Evolutionary conservation across 2,329 filamentous ascomycete genomes (phyloP).

Genomic region (Calonectria naviculata): DNA sequence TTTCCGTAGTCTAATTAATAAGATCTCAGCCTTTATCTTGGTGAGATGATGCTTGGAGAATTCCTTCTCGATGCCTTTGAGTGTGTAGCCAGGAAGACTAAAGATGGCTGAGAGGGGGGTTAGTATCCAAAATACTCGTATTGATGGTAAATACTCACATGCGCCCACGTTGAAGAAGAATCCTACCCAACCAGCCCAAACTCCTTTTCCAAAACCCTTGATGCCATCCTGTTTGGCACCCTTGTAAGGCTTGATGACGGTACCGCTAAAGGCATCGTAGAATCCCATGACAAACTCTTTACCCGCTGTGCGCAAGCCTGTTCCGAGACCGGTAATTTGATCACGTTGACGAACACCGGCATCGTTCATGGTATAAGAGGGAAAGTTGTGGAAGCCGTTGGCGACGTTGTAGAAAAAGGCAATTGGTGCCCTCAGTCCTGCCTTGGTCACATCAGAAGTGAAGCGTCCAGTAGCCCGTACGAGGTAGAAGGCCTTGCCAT

Average conservation of each 20-base stretch:
- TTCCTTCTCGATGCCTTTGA: slow-evolving; percentile 66
- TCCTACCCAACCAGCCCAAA: slow-evolving; percentile 56
- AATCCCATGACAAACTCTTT: slow-evolving; percentile 73
- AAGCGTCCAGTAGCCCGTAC: slow-evolving; percentile 62
- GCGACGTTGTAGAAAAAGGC: slow-evolving; percentile 76
- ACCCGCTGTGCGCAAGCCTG: slow-evolving; percentile 68
- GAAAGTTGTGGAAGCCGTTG: slow-evolving; percentile 80
- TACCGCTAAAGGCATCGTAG: slow-evolving; percentile 75
- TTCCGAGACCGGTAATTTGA: slow-evolving; percentile 75
- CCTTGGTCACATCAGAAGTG: slow-evolving; percentile 68
- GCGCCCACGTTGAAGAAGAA: slow-evolving; percentile 57
- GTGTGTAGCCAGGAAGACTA: slow-evolving; percentile 60
- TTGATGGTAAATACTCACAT: slow-evolving; percentile 36
- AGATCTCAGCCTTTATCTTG: slow-evolving; percentile 45
- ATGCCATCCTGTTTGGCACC: slow-evolving; percentile 72
- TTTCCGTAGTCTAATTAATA: slow-evolving; percentile 46
- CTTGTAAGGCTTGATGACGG: slow-evolving; percentile 72
- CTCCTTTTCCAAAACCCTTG: slow-evolving; percentile 70
- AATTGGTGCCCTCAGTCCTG: slow-evolving; percentile 72
- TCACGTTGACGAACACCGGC: slow-evolving; percentile 70
- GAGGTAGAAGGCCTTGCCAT: slow-evolving; percentile 42
- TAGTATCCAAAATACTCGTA: not conserved
- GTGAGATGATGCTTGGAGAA: slow-evolving; percentile 48
- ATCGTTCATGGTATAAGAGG: slow-evolving; percentile 72
- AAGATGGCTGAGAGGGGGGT: slow-evolving; percentile 44